Evolutionary conservation across 1,284 basidiomycete species (phyloP), one percentile per base, ranked within the genome.

Genomic region (Ceratorhiza oryzae-sativae): DNA sequence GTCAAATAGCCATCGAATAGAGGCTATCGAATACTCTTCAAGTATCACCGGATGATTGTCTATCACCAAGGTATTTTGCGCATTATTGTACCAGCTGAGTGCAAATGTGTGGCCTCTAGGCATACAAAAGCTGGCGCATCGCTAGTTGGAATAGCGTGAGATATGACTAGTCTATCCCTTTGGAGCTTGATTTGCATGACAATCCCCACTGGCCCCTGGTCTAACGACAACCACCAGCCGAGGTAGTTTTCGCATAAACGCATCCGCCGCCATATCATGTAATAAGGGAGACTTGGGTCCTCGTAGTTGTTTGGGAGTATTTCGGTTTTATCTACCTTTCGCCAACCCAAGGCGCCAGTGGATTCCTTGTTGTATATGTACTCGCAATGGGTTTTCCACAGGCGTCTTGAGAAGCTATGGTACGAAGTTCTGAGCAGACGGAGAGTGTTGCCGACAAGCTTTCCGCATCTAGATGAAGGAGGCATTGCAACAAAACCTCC

Each of bases 161-260:
- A 68, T 20, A 68, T 25, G 18, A 56, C 53, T 36, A 68, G 65
- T n/a, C 23, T 51, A 10, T 56, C 48, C 10, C 51, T 27, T 4
- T 27, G 48, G 9, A 68, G n/a, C 27, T 34, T 15, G 20, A 68
- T 68, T 13, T 53, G 65, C 53, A 68, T 68, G 23, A 68, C 32
- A 32, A 55, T 68, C 18, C 65, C 65, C 13, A 36, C 41, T n/a
- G 65, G 51, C 23, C 20, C 34, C n/a, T 68, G 27, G 9, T 68
- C 65, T 25, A 56, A 10, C 8, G 65, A 56, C 41, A 68, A 68
- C 65, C 65, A 68, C 65, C 65, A 68, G 13, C 65, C 65, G 56
- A 68, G 65, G 39, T 68, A 68, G 32, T 49, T 20, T 27, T 68
- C 65, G n/a, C n/a, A 51, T 18, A 68, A 27, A 39, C 30, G 36